These are phyloP conservation scores for Leersia perrieri DNA, from an alignment of 176 grass and related monocot species.

Conservation along the genomic window DNA sequence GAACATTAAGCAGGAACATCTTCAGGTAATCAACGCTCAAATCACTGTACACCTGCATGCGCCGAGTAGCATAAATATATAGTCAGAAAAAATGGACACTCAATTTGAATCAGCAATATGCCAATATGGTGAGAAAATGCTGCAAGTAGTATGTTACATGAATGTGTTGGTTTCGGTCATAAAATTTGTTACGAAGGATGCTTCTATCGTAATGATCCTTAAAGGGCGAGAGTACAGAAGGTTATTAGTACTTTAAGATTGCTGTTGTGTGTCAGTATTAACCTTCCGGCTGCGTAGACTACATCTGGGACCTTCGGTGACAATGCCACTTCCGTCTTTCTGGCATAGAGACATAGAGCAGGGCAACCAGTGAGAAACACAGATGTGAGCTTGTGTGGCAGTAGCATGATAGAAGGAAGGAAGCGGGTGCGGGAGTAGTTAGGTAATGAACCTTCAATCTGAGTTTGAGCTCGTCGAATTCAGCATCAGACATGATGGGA, in stretches of 20 bases:
- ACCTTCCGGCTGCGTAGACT: constrained; percentile 87
- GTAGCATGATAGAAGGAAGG: no score
- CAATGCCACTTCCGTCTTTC: constrained; percentile 78
- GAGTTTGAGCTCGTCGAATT: constrained; percentile 86
- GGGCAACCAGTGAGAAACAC: neutral
- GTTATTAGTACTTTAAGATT: no score
- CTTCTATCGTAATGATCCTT: no score
- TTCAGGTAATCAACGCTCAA: constrained; percentile 67
- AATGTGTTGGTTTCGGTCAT: neutral
- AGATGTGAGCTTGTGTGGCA: neutral
- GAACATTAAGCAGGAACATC: constrained; percentile 59
- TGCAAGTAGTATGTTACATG: neutral
- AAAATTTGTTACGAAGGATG: neutral
- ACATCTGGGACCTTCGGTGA: constrained; percentile 81
- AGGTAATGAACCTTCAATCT: constrained; percentile 55
- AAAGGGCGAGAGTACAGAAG: no score
- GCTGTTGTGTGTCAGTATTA: no score
- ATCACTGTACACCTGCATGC: constrained; percentile 87
- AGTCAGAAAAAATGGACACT: no score
- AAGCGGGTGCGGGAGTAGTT: neutral
- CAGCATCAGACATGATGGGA: constrained; percentile 79
- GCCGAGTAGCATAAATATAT: neutral
- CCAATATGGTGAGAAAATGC: neutral
- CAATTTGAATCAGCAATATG: no score
- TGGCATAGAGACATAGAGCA: constrained; percentile 8